phyloP scores from a whole-genome alignment of 208 protist species.

The Borovskyia barvae region DNA sequence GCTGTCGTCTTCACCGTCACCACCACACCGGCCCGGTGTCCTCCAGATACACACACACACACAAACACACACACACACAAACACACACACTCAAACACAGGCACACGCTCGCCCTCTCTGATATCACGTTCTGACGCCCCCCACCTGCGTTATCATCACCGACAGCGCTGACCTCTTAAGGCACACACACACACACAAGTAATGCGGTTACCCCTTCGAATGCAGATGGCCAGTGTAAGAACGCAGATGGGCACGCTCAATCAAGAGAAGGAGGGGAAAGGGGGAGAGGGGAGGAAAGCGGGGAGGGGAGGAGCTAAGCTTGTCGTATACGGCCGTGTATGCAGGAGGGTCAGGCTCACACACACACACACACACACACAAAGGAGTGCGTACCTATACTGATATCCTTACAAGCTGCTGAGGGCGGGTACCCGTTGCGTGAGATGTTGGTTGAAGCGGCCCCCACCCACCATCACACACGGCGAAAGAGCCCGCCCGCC shows the following conservation, averaged over 20 bases:
- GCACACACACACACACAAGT: background rate
- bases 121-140: no score
- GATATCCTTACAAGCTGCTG: no score
- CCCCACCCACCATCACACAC: no score
- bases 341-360: slow-evolving; percentile 9
- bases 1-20: background rate
- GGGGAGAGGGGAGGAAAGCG: slow-evolving; percentile 5
- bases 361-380: no score
- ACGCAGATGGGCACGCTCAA: background rate
- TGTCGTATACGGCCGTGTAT: no score
- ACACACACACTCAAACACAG: background rate
- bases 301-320: background rate
- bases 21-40: no score
- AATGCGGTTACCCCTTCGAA: background rate
- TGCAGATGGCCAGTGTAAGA: background rate
- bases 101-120: background rate
- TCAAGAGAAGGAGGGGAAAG: background rate
- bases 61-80: background rate
- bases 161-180: no score
- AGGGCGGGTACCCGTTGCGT: no score
- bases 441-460: no score
- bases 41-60: background rate
- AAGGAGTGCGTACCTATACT: no score
- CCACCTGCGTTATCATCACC: no score
- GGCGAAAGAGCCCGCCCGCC: no score